Conservation (phyloP, 2,329 filamentous ascomycete species). For the Penicillium griseofulvum region DNA sequence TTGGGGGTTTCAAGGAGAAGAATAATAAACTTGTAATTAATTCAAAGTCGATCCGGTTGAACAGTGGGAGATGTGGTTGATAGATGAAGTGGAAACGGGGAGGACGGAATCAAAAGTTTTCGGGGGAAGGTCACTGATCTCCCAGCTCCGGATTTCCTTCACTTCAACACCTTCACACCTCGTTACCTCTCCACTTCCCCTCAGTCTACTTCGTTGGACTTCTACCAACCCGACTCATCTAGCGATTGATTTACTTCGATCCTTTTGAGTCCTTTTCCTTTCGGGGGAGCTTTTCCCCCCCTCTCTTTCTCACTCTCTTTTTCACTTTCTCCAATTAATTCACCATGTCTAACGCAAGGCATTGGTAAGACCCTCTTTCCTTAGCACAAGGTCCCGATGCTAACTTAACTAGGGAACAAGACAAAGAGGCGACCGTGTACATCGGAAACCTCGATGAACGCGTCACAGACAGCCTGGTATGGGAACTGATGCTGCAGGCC, state of each 20-base stretch:
- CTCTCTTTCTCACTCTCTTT: too few species aligned
- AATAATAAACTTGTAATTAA: background rate
- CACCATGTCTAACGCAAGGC: constrained; percentile 67
- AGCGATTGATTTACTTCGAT: background rate
- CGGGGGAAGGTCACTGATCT: constrained; percentile 26
- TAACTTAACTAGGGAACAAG: constrained; percentile 72
- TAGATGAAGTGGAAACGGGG: constrained; percentile 13
- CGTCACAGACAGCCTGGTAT: constrained; percentile 82
- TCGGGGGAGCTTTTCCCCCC: background rate
- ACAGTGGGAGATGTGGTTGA: constrained; percentile 14
- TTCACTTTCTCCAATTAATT: background rate
- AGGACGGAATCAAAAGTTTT: constrained; percentile 32
- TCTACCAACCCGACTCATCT: background rate
- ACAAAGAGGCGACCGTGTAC: constrained; percentile 97
- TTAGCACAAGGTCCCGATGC: background rate
- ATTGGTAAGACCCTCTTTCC: constrained; percentile 59
- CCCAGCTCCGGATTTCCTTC: constrained; percentile 16
- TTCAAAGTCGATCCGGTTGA: background rate
- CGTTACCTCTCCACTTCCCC: background rate
- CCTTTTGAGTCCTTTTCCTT: too few species aligned
- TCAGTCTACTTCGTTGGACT: background rate
- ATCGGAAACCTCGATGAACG: constrained; percentile 98
- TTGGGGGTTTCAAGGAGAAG: background rate
- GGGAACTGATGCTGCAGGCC: constrained; percentile 97
- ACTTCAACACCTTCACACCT: constrained; percentile 6